A percentile compares a stretch with the other conserved stretches of the same genome.
phyloP scores from a whole-genome alignment of 495 filamentous ascomycete species.

The Penicillium riverlandense region DNA sequence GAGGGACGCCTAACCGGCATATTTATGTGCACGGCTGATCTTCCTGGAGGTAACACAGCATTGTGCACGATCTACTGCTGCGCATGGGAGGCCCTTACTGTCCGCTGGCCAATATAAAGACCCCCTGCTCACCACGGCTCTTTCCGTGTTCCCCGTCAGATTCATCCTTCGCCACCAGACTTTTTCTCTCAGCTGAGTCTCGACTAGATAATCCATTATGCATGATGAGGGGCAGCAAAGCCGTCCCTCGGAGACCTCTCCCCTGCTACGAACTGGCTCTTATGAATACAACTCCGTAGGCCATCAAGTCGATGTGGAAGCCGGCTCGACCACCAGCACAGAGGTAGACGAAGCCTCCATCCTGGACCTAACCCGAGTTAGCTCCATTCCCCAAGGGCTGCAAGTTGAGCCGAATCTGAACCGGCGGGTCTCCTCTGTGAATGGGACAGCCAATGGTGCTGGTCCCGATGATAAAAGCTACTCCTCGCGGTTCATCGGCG shows the following conservation, averaged over 20 bases:
- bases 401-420: slow-evolving; percentile 26
- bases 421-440: slow-evolving; percentile 13
- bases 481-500: slow-evolving; percentile 35
- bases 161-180: no score
- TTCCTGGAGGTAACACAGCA: no score
- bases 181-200: no score
- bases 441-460: slow-evolving; percentile 1
- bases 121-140: no score
- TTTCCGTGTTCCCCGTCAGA: no score
- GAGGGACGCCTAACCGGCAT: no score
- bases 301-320: slow-evolving; percentile 7
- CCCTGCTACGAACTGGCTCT: slow-evolving; percentile 8
- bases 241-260: slow-evolving; percentile 11
- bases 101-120: no score
- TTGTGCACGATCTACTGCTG: no score
- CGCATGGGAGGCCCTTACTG: no score
- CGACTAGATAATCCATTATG: no score
- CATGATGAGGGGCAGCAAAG: neutral
- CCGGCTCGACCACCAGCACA: slow-evolving; percentile 6
- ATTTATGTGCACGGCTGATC: no score
- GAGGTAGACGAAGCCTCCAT: slow-evolving; percentile 15
- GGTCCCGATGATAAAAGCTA: slow-evolving; percentile 15
- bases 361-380: slow-evolving; percentile 18
- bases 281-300: slow-evolving; percentile 3
- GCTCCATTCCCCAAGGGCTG: slow-evolving; percentile 23